Evolutionary conservation across 1,284 basidiomycete species (phyloP), one percentile per base, ranked within the genome.

Genomic region (Ustilago esculenta): DNA sequence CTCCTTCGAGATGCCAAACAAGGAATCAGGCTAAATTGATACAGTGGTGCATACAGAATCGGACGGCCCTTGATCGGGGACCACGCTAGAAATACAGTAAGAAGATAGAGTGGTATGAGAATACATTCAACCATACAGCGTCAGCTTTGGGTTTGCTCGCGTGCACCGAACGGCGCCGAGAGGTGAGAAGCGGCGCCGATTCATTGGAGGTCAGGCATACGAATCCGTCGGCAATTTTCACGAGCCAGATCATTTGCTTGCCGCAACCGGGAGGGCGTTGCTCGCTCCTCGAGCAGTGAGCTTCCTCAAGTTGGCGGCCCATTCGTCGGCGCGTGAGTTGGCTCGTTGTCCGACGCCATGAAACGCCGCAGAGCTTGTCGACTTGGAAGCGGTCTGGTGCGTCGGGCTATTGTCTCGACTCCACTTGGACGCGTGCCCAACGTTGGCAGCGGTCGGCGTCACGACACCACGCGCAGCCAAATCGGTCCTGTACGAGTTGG

Each of bases 291-390:
- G 36, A 9, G 27, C 27, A 3, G 57, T 60, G 4, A 60, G 34
- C 29, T 55, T 60, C 1, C 45, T 39, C 33, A 63, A 33, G 32
- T 50, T 64, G 29, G 59, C 54, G 1, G 59, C 69, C 63, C 63
- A 72, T 36, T 72, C 69, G 52, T 72, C 64, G 9, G 64, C 64
- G 1, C 58, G 23, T 6, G 58, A 59, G 17, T 67, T 58, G 24
- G 63, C 69, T 24, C 69, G 20, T n/a, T 60, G 48, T 17, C 64
- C 36, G 3, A 14, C 47, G 5, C 33, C 35, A 12, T 48, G 41
- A 25, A 29, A 34, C 15, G 43, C 21, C 14, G 9, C 18, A 18
- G 29, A 27, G 12, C 8, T 18, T n/a, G 35, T 37, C 7, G 35
- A 7, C 35, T 37, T 18, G 21, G 17, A 15, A 0, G 21, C 25